Percentiles rank a stretch among this genome's conserved stretches.
Conservation (phyloP, 2,329 filamentous ascomycete genomes). For the Aspergillus hiratsukae region DNA sequence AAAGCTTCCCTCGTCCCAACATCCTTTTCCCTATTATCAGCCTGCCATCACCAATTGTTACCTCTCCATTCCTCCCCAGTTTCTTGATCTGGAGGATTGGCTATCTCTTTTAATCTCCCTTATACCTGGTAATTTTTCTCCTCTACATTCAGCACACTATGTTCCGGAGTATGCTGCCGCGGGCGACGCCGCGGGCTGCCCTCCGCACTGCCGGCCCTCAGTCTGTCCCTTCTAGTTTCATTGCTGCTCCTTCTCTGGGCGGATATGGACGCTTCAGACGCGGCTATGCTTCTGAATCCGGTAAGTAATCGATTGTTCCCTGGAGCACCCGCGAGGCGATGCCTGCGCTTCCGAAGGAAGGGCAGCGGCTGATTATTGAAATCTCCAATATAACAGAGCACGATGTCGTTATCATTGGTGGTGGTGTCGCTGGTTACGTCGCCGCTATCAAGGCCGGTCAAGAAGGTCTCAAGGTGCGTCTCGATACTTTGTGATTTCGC, state of each 20-base stretch:
- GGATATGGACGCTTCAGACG: conserved; percentile 51
- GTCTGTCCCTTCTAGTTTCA: conserved; percentile 32
- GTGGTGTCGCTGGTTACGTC: conserved; percentile 97
- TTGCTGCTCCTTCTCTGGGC: conserved; percentile 39
- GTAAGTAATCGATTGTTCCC: conserved; percentile 21
- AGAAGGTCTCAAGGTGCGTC: conserved; percentile 82
- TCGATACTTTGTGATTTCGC: neutral
- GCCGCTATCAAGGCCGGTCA: conserved; percentile 98
- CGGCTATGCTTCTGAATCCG: conserved; percentile 52
- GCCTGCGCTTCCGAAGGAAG: conserved; percentile 16
- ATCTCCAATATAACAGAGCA: conserved; percentile 66
- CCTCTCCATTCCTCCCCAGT: conserved; percentile 19
- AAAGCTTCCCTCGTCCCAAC: conserved; percentile 21
- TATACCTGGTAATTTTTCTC: conserved; percentile 20
- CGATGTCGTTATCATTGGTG: conserved; percentile 95
- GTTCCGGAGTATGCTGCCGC: conserved; percentile 51
- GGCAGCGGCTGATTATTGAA: conserved; percentile 13
- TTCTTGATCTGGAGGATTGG: conserved; percentile 25
- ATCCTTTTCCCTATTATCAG: conserved; percentile 18
- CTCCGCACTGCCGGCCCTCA: conserved; percentile 36
- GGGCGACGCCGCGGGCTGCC: conserved; percentile 44
- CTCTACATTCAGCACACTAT: conserved; percentile 34
- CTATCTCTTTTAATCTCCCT: conserved; percentile 23
- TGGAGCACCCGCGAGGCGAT: neutral
- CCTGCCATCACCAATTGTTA: conserved; percentile 16